Conservation (phyloP, 192 early-diverging fungal species). For the Cetraspora pellucida region DNA sequence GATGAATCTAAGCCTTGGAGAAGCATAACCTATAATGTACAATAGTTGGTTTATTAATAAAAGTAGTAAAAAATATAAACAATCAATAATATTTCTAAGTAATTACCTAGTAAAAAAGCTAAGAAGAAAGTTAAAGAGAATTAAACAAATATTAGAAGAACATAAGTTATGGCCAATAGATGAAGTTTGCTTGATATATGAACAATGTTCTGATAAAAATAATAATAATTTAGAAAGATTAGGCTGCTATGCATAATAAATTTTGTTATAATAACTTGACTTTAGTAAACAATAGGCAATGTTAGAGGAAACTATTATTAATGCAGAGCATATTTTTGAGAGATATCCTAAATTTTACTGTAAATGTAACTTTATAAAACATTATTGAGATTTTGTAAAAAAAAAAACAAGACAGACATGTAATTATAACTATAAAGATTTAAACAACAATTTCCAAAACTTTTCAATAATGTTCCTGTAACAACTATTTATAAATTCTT, state of each 20-base stretch:
- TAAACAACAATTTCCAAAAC: neutral
- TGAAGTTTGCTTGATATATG: conserved; percentile 18
- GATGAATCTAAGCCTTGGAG: conserved; percentile 34
- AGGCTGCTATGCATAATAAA: conserved; percentile 26
- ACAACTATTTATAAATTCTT: neutral
- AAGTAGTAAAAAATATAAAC: neutral
- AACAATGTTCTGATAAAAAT: conserved; percentile 29
- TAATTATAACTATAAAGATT: neutral
- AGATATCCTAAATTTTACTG: no score
- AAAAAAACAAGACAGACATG: no score
- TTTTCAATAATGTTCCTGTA: neutral
- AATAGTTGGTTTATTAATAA: conserved; percentile 25
- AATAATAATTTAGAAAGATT: neutral
- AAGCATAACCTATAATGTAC: conserved; percentile 28
- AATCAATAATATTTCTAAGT: conserved; percentile 37
- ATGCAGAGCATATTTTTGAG: conserved; percentile 14
- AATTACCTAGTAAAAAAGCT: conserved; percentile 26
- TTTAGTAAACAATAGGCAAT: conserved; percentile 21
- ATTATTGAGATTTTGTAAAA: no score
- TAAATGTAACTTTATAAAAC: no score
- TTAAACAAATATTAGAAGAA: conserved; percentile 35
- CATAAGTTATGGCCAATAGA: conserved; percentile 27
- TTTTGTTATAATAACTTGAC: conserved; percentile 10
- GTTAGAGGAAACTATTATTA: conserved; percentile 19
- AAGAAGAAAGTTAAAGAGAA: conserved; percentile 39